Conservation (phyloP, 768 basidiomycete genomes). For the Podaxis sp. region DNA sequence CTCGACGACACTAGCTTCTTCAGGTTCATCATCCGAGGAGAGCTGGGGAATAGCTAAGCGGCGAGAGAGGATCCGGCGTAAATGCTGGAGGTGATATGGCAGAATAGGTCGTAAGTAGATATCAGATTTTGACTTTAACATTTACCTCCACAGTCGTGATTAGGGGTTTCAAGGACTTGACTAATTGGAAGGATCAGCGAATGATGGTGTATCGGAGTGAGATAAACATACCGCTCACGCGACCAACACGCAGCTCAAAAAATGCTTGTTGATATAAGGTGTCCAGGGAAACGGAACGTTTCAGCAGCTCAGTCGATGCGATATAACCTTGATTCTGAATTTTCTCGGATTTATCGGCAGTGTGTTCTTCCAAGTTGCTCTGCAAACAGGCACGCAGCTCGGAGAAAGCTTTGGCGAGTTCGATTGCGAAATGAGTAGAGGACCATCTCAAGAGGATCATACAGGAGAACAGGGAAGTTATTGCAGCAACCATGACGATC, state of each 20-base stretch:
- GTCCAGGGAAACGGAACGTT: slow-evolving; percentile 33
- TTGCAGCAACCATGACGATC: slow-evolving; percentile 34
- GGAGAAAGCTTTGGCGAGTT: slow-evolving; percentile 30
- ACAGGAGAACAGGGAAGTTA: slow-evolving; percentile 30
- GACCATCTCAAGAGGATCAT: slow-evolving; percentile 37
- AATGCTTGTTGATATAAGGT: slow-evolving; percentile 38
- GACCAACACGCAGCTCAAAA: slow-evolving; percentile 41
- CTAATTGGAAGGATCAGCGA: slow-evolving; percentile 14
- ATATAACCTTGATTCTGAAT: not conserved
- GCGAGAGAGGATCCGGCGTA: slow-evolving; percentile 41
- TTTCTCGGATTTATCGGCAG: not conserved
- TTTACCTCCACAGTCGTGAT: slow-evolving; percentile 34
- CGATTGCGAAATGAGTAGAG: slow-evolving; percentile 37
- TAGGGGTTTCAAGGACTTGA: slow-evolving; percentile 38
- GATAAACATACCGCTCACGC: slow-evolving; percentile 33
- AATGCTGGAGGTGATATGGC: slow-evolving; percentile 20
- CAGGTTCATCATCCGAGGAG: not conserved
- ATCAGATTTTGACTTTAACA: not conserved
- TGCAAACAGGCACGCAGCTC: slow-evolving; percentile 29
- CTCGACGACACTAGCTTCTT: slow-evolving; percentile 12
- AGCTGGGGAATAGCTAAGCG: slow-evolving; percentile 25
- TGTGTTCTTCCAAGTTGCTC: slow-evolving; percentile 19
- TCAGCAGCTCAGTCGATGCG: slow-evolving; percentile 22
- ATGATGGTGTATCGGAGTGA: not conserved
- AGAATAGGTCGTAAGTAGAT: not conserved